Conservation (phyloP, 2,329 filamentous ascomycete genomes). For the Cladosporium sp. region DNA sequence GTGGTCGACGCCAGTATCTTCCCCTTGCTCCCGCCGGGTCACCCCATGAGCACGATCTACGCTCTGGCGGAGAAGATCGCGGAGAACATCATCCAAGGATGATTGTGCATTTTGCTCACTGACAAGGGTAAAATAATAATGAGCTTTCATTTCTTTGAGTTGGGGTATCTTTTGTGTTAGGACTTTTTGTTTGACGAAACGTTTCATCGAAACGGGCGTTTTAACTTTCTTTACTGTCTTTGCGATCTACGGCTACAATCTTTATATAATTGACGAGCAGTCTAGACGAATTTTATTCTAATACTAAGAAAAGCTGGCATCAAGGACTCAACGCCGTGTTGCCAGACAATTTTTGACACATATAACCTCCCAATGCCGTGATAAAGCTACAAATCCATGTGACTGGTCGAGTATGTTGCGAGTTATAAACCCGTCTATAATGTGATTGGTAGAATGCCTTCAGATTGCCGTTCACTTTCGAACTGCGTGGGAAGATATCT, state of each 20-base stretch:
- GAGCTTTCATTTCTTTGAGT: neutral
- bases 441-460: no score
- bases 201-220: no score
- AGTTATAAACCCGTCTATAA: no score
- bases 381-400: no score
- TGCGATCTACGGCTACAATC: neutral
- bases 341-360: no score
- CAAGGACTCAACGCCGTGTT: no score
- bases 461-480: no score
- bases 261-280: neutral
- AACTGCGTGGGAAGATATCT: no score
- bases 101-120: neutral
- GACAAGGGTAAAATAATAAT: neutral
- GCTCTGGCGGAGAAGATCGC: constrained; percentile 10
- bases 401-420: no score
- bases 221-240: neutral
- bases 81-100: constrained; percentile 3
- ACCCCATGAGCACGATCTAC: constrained; percentile 23
- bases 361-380: no score
- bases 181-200: no score
- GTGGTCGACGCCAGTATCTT: constrained; percentile 24
- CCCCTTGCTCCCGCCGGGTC: constrained; percentile 24
- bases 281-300: neutral
- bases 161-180: neutral
- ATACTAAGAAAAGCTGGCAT: neutral